A percentile compares a stretch with the other conserved stretches of the same genome.
phyloP scores from a whole-genome alignment of 495 filamentous ascomycete genomes.

The Cairneyella variabilis region DNA sequence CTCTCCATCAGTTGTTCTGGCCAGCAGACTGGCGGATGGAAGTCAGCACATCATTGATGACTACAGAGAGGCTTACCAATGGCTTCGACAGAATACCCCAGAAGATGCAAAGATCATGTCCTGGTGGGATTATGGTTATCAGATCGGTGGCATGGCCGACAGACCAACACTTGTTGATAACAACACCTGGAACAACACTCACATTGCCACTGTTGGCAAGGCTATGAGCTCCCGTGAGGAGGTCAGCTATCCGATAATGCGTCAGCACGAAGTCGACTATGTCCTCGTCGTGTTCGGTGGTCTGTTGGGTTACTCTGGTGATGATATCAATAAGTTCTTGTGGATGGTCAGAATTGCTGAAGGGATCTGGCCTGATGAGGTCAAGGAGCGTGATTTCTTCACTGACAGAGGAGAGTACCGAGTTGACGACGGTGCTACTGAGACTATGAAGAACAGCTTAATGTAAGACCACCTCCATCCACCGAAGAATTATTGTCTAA shows the following conservation, averaged over 20 bases:
- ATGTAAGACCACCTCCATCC: conserved; percentile 60
- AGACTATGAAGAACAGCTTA: conserved; percentile 97
- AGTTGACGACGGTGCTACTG: conserved; percentile 90
- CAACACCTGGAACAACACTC: conserved; percentile 99
- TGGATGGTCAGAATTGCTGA: conserved; percentile 99
- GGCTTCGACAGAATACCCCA: conserved; percentile 95
- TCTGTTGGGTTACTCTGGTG: conserved; percentile 95
- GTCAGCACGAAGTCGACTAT: conserved; percentile 98
- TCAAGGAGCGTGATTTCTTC: conserved; percentile 96
- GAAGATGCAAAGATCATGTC: conserved; percentile 98
- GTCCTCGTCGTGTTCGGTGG: conserved; percentile 97
- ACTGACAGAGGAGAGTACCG: conserved; percentile 93
- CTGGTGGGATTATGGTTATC: conserved; percentile 99
- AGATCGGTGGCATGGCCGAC: conserved; percentile 99
- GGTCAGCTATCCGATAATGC: conserved; percentile 96
- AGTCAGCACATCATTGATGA: conserved; percentile 99
- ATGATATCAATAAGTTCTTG: conserved; percentile 99
- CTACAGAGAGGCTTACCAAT: conserved; percentile 99
- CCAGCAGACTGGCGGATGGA: conserved; percentile 87
- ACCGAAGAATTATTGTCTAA: conserved; percentile 27
- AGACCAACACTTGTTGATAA: conserved; percentile 97
- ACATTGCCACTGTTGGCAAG: conserved; percentile 99
- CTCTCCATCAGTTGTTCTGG: conserved; percentile 94
- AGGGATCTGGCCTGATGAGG: conserved; percentile 98
- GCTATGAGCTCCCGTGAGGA: conserved; percentile 98